phyloP scores from a whole-genome alignment of 2,329 filamentous ascomycete genomes.

The Cercospora sp. region DNA sequence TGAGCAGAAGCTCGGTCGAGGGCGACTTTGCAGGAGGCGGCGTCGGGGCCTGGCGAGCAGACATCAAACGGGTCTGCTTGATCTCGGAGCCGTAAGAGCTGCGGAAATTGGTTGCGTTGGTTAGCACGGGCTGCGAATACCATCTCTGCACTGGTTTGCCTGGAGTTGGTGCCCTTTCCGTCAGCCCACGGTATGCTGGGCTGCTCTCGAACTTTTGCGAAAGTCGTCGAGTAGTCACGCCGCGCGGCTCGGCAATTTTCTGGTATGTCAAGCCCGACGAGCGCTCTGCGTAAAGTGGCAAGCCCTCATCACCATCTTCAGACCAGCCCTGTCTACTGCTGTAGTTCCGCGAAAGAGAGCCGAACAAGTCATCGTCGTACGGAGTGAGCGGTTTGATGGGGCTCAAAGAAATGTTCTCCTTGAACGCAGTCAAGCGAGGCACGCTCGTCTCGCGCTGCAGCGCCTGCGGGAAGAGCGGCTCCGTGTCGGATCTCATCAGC shows the following conservation, averaged over 20 bases:
- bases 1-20: constrained; percentile 21
- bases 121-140: constrained; percentile 37
- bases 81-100: constrained; percentile 33
- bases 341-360: constrained; percentile 24
- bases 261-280: constrained; percentile 5
- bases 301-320: constrained; percentile 15
- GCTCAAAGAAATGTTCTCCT: constrained; percentile 38
- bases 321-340: constrained; percentile 22
- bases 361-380: constrained; percentile 24
- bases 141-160: constrained; percentile 33
- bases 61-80: constrained; percentile 36
- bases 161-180: constrained; percentile 27
- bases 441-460: constrained; percentile 18
- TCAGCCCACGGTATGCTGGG: constrained; percentile 29
- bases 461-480: constrained; percentile 34
- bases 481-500: constrained; percentile 38
- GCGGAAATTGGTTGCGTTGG: constrained; percentile 28
- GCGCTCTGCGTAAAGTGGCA: constrained; percentile 8
- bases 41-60: constrained; percentile 34
- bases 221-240: constrained; percentile 13
- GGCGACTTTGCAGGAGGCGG: constrained; percentile 31
- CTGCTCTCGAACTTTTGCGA: constrained; percentile 32
- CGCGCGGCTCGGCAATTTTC: not conserved
- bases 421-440: constrained; percentile 34
- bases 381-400: constrained; percentile 31